Evolutionary conservation across 257 asterid genomes (phyloP).

Genomic region (Osmanthus fragrans): DNA sequence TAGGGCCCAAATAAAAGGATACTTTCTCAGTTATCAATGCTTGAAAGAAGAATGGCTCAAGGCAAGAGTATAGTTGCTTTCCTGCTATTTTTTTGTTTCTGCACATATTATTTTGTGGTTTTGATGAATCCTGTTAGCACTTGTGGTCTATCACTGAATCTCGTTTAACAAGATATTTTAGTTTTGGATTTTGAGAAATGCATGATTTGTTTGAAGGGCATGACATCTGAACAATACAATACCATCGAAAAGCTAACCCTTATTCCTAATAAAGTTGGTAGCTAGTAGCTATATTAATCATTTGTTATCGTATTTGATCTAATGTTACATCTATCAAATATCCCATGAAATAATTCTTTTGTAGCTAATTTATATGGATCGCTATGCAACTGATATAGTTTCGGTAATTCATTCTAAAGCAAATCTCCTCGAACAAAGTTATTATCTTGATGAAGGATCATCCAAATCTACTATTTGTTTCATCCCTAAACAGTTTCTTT

Average conservation of each 20-base stretch:
- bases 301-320: background rate
- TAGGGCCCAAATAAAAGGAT: conserved; percentile 83
- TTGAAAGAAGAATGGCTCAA: conserved; percentile 87
- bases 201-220: background rate
- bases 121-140: background rate
- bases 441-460: background rate
- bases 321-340: background rate
- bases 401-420: background rate
- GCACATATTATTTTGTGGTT: background rate
- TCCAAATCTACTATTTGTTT: background rate
- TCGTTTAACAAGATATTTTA: background rate
- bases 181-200: background rate
- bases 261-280: background rate
- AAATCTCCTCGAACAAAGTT: background rate
- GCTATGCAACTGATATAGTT: background rate
- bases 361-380: background rate
- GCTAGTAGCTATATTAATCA: background rate
- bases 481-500: background rate
- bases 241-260: background rate
- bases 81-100: background rate
- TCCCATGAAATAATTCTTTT: background rate
- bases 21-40: conserved; percentile 95
- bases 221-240: background rate
- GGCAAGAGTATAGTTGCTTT: conserved; percentile 42
- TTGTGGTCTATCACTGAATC: background rate